phyloP scores from a whole-genome alignment of 768 basidiomycete genomes.

The Mycena alexandri region DNA sequence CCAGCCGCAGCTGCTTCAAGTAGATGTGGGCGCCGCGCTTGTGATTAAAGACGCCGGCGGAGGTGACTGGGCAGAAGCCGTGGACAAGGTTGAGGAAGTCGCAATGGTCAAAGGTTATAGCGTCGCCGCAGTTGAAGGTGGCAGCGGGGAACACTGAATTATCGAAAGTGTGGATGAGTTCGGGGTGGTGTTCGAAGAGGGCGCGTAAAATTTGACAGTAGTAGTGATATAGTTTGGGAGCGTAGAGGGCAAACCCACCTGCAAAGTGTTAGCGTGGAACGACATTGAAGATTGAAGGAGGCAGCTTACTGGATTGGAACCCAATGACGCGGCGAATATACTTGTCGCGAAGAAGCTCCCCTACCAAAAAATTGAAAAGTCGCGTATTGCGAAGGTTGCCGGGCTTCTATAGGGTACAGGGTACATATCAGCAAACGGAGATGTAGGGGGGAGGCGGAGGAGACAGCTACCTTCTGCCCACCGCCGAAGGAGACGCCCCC shows the following conservation, averaged over 20 bases:
- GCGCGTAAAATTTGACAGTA: not conserved
- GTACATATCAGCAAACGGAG: not conserved
- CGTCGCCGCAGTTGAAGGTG: slow-evolving; percentile 36
- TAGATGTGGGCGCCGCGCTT: slow-evolving; percentile 36
- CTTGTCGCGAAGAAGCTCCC: not conserved
- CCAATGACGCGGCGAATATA: not conserved
- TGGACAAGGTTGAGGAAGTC: slow-evolving; percentile 27
- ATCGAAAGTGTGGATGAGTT: slow-evolving; percentile 23
- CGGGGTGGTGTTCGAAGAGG: slow-evolving; percentile 17
- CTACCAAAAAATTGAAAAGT: not conserved
- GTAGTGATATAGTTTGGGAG: slow-evolving; percentile 29
- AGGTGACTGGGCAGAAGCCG: slow-evolving; percentile 35
- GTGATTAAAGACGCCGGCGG: slow-evolving; percentile 28
- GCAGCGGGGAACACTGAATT: slow-evolving; percentile 28
- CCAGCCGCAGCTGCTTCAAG: slow-evolving; percentile 16
- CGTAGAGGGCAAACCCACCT: slow-evolving; percentile 19
- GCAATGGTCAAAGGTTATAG: slow-evolving; percentile 22
- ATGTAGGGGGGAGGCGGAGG: too few species aligned
- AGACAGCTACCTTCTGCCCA: slow-evolving; percentile 9
- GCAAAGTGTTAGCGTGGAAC: too few species aligned
- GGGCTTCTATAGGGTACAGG: not conserved
- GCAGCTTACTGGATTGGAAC: slow-evolving; percentile 7
- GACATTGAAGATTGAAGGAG: too few species aligned
- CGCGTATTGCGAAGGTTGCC: not conserved
- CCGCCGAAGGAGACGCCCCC: slow-evolving; percentile 9